These are phyloP conservation scores for Physaria fendleri DNA, from an alignment of 345 rosid genomes.

Conservation along the genomic window DNA sequence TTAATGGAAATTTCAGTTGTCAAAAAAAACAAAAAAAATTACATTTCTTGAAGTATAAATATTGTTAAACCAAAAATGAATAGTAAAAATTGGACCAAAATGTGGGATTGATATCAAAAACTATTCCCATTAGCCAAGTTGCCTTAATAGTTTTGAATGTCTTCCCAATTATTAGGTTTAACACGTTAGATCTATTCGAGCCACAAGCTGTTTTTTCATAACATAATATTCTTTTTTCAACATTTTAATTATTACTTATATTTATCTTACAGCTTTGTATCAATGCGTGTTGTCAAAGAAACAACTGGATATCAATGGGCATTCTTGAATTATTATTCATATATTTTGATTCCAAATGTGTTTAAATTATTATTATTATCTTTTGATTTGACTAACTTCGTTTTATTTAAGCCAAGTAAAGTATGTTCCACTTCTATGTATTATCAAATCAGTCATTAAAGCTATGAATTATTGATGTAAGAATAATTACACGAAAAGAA, in stretches of 20 bases:
- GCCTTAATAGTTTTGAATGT: conserved; percentile 11
- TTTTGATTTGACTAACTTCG: conserved; percentile 13
- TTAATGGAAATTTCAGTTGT: too few species aligned
- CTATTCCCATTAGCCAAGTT: conserved; percentile 26
- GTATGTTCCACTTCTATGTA: conserved; percentile 21
- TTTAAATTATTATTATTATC: not conserved
- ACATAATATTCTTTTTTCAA: not conserved
- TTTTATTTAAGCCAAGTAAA: conserved; percentile 5
- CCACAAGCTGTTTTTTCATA: conserved; percentile 20
- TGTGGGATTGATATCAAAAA: conserved; percentile 17
- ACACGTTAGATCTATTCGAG: conserved; percentile 22
- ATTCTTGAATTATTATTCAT: conserved; percentile 10
- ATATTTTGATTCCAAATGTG: not conserved
- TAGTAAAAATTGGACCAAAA: not conserved
- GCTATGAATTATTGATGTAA: not conserved
- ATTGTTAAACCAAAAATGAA: not conserved
- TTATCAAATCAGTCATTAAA: conserved; percentile 21
- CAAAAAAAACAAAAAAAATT: too few species aligned
- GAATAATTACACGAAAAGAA: conserved; percentile 8
- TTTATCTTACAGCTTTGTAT: conserved; percentile 26
- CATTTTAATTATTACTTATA: conserved; percentile 4
- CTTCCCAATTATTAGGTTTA: conserved; percentile 17
- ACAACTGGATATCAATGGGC: conserved; percentile 19
- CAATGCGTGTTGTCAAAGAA: conserved; percentile 19
- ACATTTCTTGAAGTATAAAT: conserved; percentile 1